Percentiles rank a stretch among this genome's conserved stretches.
Evolutionary conservation across 2,329 filamentous ascomycete species (phyloP).

Genomic region (Hypoxylon rubiginosum): DNA sequence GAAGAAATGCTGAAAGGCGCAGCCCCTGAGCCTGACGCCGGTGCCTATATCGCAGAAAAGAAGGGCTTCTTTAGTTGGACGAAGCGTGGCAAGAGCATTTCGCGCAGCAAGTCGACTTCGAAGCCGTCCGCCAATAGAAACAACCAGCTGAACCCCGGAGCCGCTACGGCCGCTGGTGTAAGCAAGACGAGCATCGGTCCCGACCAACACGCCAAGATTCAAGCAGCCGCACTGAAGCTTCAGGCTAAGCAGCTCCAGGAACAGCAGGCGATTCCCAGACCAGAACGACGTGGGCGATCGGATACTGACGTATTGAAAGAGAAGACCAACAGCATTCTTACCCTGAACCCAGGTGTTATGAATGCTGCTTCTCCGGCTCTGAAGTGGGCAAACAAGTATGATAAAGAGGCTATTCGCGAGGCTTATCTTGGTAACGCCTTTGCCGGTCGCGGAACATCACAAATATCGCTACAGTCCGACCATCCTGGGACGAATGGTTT

Average conservation of each 20-base stretch:
- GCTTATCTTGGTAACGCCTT: constrained; percentile 84
- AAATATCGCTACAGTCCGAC: constrained; percentile 61
- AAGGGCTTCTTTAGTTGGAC: constrained; percentile 94
- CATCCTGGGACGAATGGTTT: constrained; percentile 45
- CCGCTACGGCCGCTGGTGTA: constrained; percentile 54
- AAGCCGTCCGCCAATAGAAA: constrained; percentile 69
- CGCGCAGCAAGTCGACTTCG: constrained; percentile 77
- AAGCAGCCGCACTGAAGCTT: constrained; percentile 88
- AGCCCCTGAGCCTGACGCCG: constrained; percentile 83
- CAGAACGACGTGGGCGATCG: constrained; percentile 66
- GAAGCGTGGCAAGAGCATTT: constrained; percentile 72
- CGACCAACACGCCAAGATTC: constrained; percentile 93
- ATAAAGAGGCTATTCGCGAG: constrained; percentile 86
- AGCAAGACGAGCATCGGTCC: constrained; percentile 90
- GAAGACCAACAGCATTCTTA: constrained; percentile 92
- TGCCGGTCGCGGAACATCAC: constrained; percentile 75
- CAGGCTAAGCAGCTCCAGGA: constrained; percentile 75
- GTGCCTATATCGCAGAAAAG: constrained; percentile 94
- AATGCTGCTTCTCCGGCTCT: constrained; percentile 92
- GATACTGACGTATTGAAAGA: constrained; percentile 69
- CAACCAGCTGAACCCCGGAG: constrained; percentile 58
- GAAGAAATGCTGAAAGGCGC: constrained; percentile 97
- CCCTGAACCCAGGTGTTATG: constrained; percentile 85
- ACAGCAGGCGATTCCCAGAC: constrained; percentile 57
- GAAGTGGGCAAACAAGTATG: constrained; percentile 97